Evolutionary conservation across 108 stramenopile species (phyloP).

Genomic region (Nannochloropsis gaditana): DNA sequence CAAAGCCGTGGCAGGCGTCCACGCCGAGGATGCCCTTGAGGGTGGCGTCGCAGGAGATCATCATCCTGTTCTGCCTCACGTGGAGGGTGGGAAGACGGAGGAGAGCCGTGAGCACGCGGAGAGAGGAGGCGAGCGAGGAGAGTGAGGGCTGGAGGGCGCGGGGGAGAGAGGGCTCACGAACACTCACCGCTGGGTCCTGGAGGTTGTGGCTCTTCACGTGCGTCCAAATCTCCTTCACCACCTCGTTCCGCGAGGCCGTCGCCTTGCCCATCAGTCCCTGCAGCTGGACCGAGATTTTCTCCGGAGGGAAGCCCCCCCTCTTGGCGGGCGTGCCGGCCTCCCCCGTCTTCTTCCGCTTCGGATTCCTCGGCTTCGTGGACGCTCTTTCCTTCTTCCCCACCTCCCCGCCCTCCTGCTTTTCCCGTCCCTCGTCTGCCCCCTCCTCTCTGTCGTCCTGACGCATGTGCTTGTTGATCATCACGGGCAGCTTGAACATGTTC

Average conservation of each 20-base stretch:
- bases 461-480: slow-evolving; percentile 25
- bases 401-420: background rate
- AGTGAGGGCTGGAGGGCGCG: too few relatives aligned
- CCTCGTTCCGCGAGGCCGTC: slow-evolving; percentile 20
- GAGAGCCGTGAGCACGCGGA: background rate
- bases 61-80: slow-evolving; percentile 11
- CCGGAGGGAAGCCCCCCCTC: background rate
- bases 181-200: slow-evolving; percentile 29
- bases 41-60: slow-evolving; percentile 24
- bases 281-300: slow-evolving; percentile 3
- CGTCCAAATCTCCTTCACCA: slow-evolving; percentile 26
- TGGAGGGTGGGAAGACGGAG: background rate
- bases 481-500: slow-evolving; percentile 40
- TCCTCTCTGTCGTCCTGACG: background rate
- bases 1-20: background rate
- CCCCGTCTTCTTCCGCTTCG: slow-evolving; percentile 21
- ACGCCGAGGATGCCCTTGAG: background rate
- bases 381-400: background rate
- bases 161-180: background rate
- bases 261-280: slow-evolving; percentile 25
- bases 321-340: background rate
- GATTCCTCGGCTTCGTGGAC: background rate
- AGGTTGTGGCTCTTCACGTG: slow-evolving; percentile 18
- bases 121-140: too few relatives aligned
- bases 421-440: background rate